These are phyloP conservation scores for Cardiospermum halicacabum DNA, from an alignment of 345 rosid genomes.

Conservation along the genomic window DNA sequence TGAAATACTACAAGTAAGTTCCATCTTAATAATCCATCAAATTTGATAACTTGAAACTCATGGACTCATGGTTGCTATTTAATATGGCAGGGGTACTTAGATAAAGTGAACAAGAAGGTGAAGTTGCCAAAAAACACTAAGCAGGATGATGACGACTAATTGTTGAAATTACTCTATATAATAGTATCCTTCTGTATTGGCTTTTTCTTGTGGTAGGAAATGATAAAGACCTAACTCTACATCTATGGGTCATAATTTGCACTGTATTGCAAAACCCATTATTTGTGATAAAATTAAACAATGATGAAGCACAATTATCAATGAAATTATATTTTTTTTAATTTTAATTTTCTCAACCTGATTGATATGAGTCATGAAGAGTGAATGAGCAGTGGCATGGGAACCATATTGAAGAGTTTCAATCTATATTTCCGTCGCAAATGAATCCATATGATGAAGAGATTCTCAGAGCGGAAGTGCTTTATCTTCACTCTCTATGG, in stretches of 20 bases:
- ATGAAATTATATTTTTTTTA: too few species aligned
- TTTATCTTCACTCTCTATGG: slow-evolving; percentile 76
- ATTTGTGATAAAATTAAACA: too few species aligned
- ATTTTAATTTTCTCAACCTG: too few species aligned
- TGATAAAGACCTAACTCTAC: too few species aligned
- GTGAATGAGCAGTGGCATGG: too few species aligned
- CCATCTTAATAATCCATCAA: slow-evolving; percentile 10
- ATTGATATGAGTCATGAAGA: too few species aligned
- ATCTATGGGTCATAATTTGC: too few species aligned
- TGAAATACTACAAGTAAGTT: slow-evolving; percentile 78
- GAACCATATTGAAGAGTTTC: too few species aligned
- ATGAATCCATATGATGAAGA: slow-evolving; percentile 51
- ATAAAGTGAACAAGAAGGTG: slow-evolving; percentile 43
- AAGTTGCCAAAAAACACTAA: slow-evolving; percentile 23
- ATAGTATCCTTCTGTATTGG: too few species aligned
- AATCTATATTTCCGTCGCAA: background rate
- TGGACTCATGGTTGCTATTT: slow-evolving; percentile 7
- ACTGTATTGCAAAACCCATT: too few species aligned
- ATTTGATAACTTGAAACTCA: background rate
- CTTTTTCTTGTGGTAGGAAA: too few species aligned
- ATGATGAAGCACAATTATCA: too few species aligned
- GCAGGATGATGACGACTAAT: background rate
- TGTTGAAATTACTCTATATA: background rate
- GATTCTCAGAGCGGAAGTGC: slow-evolving; percentile 53
- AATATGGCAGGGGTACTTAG: slow-evolving; percentile 63